phyloP scores from a whole-genome alignment of 176 grass and related monocot genomes.

The Oryza glumipatula region DNA sequence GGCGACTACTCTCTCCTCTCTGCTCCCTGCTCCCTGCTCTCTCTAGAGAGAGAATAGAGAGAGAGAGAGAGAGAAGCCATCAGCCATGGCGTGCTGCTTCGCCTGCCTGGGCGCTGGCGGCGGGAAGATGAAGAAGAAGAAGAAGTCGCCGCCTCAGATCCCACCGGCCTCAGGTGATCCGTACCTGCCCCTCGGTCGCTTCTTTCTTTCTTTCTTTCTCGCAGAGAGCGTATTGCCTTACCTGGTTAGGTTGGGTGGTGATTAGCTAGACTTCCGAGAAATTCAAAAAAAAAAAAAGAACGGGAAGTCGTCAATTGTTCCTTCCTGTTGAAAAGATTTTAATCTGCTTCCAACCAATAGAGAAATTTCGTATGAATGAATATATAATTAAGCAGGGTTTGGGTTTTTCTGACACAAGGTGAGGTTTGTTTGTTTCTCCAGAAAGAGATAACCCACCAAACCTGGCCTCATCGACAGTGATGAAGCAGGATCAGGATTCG shows the following conservation, averaged over 20 bases:
- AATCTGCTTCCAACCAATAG: too few species aligned
- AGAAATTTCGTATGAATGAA: too few species aligned
- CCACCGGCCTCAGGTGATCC: constrained; percentile 51
- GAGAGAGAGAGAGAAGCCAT: not conserved
- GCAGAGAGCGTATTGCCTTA: too few species aligned
- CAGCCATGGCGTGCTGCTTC: constrained; percentile 61
- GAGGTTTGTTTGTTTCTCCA: constrained; percentile 18
- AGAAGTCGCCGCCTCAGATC: constrained; percentile 57
- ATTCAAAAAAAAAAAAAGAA: too few species aligned
- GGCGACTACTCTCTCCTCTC: not conserved
- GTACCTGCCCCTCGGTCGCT: not conserved
- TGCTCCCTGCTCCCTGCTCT: not conserved
- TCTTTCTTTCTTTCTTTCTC: too few species aligned
- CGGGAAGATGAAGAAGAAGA: constrained; percentile 19
- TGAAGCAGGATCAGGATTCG: constrained; percentile 46
- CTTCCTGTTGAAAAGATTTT: too few species aligned
- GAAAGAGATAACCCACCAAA: constrained; percentile 27
- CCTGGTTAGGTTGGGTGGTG: too few species aligned
- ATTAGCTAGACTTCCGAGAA: too few species aligned
- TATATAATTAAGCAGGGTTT: too few species aligned
- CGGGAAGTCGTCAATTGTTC: too few species aligned
- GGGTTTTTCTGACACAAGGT: not conserved
- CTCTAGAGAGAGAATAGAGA: too few species aligned
- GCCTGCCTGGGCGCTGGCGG: constrained; percentile 32
- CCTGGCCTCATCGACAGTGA: not conserved